Evolutionary conservation across 2,329 filamentous ascomycete species (phyloP), one percentile per base, ranked within the genome.

Genomic region (Fusarium keratoplasticum): DNA sequence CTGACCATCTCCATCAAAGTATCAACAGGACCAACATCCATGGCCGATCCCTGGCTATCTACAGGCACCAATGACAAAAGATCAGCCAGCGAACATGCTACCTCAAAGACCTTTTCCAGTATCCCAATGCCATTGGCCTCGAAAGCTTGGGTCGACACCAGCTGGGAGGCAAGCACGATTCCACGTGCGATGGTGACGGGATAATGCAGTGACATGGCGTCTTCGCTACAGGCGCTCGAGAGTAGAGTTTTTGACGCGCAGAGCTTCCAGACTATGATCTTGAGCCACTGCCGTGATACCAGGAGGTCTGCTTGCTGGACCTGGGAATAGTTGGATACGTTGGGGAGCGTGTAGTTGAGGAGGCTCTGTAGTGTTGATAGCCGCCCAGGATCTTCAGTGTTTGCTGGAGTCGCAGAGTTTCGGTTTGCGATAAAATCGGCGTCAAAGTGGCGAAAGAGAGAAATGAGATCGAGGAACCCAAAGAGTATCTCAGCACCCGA

Each of bases 61-160:
- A 36, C 31, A 10, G 52, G 52, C 13, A 57, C 52, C 20, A 76
- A 13, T 0, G 61, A 40, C 0, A 76, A 18, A 0, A 76, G 25
- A 65, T 82, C 80, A 1, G 80, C 79, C 1, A 82, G 31, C 1
- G 79, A 81, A 36, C 80, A 82, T 1, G 79, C 80, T 0, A 81
- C 74, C n/a, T 82, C 81, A 31, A 82, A 82, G 0, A 82, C 72
- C 63, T 82, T 82, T 35, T 82, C 81, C 0, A 81, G n/a, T 1
- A 82, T 81, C 0, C 81, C 81, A 0, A 82, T 74, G 0, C 81
- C 80, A 31, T 82, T 82, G 0, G 81, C 81, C 13, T 81, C 80
- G 3, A 82, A 75, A 2, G 81, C 80, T 5, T 73, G 67, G 0
- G 70, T 67, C 0, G 81, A 76, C 2, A 82, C 62, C 0, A 73